Base-by-base conservation (phyloP, 495 filamentous ascomycete species). In the Talaromyces adpressus region DNA sequence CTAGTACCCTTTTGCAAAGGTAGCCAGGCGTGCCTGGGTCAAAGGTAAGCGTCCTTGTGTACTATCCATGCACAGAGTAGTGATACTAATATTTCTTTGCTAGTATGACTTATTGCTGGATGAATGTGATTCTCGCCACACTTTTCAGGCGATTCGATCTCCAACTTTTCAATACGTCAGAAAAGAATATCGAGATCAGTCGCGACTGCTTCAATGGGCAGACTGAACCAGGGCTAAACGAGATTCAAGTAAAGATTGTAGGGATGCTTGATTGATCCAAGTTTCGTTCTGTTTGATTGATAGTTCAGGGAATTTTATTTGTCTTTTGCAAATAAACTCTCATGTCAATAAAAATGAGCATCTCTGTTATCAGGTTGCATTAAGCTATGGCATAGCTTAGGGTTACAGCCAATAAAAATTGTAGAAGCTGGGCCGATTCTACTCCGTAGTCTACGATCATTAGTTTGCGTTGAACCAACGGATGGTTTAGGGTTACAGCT, bases 1-100 rank as follows among this genome's bases (percentile, higher is more conserved):
- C 65, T 83, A 16, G 66, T 82, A 1, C 64, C 79, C 1, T 82
- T 81, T 41, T 67, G 69, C 1, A 79, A 79, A 23, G 84, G 84
- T 0, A 69, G 62, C 6, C 67, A 80, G n/a, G 66, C 64, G 6
- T 86, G 84, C 67, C n/a, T 78, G 3, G 83, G 81, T 6, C 73
- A 75, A 62, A 75, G 78, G 77, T 79, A 63, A 68, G 75, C 64
- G 18, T 16, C 12, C 57, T 23, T 20, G 47, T 25, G 2, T 5
- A 49, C 5, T 61, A 14, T 23, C 18, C 54, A 57, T n/a, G n/a
- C n/a, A 57, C 4, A 57, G 8, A 7, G 20, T 22, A 25, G 18
- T 9, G 3, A 23, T 57, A 32, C 12, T 57, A 9, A 23, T 8
- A 4, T 12, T 27, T 22, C 8, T 32, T 25, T 9, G n/a, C 47